These are phyloP conservation scores for Cladosporium sp. DNA, from an alignment of 2,329 filamentous ascomycete species.

Conservation along the genomic window DNA sequence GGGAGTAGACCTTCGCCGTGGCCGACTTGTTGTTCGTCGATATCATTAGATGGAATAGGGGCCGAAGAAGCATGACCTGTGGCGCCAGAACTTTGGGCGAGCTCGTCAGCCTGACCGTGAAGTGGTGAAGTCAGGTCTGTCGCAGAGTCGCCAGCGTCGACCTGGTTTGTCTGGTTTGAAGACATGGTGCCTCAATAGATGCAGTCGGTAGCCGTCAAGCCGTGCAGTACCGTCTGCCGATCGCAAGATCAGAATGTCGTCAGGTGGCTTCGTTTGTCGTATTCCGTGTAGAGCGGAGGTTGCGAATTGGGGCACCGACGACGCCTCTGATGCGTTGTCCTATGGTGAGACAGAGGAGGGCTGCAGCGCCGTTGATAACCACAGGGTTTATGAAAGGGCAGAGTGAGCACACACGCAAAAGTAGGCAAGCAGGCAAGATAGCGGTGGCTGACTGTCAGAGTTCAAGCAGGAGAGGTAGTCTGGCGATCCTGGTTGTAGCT, in stretches of 20 bases:
- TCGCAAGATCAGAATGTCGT: neutral
- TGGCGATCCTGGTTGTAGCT: constrained; percentile 11
- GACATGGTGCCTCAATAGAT: neutral
- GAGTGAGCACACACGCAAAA: constrained; percentile 5
- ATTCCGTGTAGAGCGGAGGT: neutral
- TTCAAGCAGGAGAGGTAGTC: constrained; percentile 6
- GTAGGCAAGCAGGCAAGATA: constrained; percentile 3
- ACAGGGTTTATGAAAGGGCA: neutral
- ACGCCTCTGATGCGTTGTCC: constrained; percentile 9
- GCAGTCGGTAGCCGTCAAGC: neutral
- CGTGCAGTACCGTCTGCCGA: constrained; percentile 15
- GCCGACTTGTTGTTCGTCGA: neutral
- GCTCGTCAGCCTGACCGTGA: neutral
- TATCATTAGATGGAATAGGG: neutral
- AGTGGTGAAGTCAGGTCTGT: neutral
- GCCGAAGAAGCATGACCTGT: neutral
- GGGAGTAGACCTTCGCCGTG: neutral
- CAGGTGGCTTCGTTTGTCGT: constrained; percentile 13
- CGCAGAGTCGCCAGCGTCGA: neutral
- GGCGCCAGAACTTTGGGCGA: neutral
- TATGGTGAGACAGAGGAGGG: neutral
- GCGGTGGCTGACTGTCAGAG: constrained; percentile 2
- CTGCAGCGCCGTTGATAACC: neutral
- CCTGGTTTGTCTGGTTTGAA: constrained; percentile 1
- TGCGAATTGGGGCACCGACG: neutral